phyloP scores from a whole-genome alignment of 2,329 filamentous ascomycete species.

The Aureobasidium sp. region DNA sequence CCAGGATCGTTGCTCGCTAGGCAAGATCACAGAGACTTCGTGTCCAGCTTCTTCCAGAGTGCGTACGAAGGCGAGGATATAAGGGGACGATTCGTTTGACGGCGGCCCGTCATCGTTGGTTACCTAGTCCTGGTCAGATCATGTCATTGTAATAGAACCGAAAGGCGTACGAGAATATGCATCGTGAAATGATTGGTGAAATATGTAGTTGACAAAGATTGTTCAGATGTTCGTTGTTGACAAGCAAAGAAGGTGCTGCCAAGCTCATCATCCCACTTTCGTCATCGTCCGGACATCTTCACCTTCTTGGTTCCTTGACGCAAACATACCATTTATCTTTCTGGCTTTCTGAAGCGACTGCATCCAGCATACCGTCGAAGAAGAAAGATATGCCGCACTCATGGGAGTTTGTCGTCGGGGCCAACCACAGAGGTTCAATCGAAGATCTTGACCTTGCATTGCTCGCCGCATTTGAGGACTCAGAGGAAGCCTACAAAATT shows the following conservation, averaged over 20 bases:
- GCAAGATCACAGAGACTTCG: conserved; percentile 82
- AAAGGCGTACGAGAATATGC: conserved; percentile 18
- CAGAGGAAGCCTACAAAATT: neutral
- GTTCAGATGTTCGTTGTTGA: neutral
- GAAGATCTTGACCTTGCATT: neutral
- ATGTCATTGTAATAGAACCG: neutral
- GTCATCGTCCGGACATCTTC: neutral
- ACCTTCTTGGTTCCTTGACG: neutral
- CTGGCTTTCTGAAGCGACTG: neutral
- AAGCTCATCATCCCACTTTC: neutral
- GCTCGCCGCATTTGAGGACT: neutral
- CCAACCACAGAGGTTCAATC: neutral
- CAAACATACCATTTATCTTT: neutral
- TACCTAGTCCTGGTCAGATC: conserved; percentile 28
- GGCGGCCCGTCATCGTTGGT: conserved; percentile 46
- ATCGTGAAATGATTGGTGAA: conserved; percentile 3
- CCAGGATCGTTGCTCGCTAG: conserved; percentile 89
- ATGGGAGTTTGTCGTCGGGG: neutral
- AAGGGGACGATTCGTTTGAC: conserved; percentile 41
- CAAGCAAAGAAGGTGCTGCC: neutral
- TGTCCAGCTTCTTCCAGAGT: conserved; percentile 58
- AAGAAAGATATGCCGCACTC: neutral
- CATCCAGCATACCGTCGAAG: neutral
- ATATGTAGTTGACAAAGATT: neutral
- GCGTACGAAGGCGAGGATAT: conserved; percentile 40